Base-by-base conservation (phyloP, 768 basidiomycete species). In the Mycena leptocephala region DNA sequence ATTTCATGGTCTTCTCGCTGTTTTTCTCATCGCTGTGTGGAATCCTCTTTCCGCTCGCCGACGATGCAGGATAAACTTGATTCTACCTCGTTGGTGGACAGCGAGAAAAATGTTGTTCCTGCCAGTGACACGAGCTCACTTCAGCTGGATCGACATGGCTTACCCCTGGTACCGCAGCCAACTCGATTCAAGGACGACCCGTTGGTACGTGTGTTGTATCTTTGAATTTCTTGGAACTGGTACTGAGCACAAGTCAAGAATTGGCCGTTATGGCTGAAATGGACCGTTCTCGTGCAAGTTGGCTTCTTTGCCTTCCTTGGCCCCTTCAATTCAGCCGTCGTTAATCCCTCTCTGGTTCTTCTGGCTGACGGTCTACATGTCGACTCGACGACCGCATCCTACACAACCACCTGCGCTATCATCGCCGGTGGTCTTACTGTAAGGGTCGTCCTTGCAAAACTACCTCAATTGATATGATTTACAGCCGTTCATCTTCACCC, bases 261-360 rank as follows among this genome's bases (percentile, higher is more conserved):
- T 70, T 78, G 76, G 76, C 72, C 76, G 2, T 26, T 61, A 16
- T 78, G 73, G 76, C 46, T 69, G 55, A 78, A 78, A 71, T 78
- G 76, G 76, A 62, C 74, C 37, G 76, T 78, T 28, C 73, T 78
- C 51, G 35, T 75, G 18, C 76, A 78, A 75, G 73, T 78, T 37
- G 46, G 66, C 39, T 62, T 78, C 32, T 68, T 78, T 32, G 73
- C 76, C 41, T 78, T 78, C 62, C 37, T 75, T 5, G 76, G 76
- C 33, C 76, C 76, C n/a, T 78, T 78, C 68, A 78, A 78, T 53
- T 66, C 76, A 14, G 67, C 76, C 10, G 74, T 78, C 56, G 56
- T 78, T 53, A 78, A 78, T 18, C 76, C 76, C 0, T 62, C 56
- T 53, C 33, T 78, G 5, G 74, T 78, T 11, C 66, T 75, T n/a